Evolutionary conservation across 208 protist species (phyloP), one percentile per base, ranked within the genome.

Genomic region (Angomonas deanei): DNA sequence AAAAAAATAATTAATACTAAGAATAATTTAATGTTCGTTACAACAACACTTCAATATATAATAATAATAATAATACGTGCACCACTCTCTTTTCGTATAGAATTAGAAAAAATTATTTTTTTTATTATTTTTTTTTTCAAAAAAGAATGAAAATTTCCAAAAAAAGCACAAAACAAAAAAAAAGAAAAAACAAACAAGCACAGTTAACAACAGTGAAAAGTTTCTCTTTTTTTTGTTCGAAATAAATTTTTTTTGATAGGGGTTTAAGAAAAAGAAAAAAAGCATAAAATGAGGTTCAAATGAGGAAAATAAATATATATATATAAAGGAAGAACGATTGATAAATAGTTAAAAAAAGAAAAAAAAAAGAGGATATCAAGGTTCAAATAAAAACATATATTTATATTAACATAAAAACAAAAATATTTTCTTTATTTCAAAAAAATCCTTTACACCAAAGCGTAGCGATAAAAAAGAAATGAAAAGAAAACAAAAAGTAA

Each of bases 181-280:
- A n/a, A n/a, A n/a, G n/a, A 28, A 46, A 64, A 57, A 58, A 68
- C 15, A 46, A 24, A 31, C 34, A 68, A n/a, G 38, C 24, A 49
- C 34, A 72, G 2, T 60, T 17, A 67, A 47, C 17, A 52, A 50
- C 21, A 67, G 33, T 55, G 34, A 67, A 30, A 52, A 36, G 39
- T 15, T 56, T 56, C 8, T 50, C 26, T 50, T 19, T 50, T 50
- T 50, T 50, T 5, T 50, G 17, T 50, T 27, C 10, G n/a, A 73
- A 46, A 61, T 13, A 61, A 6, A 61, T 28, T 31, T 28, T 21
- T n/a, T 46, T 31, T 66, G 34, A 24, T 17, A 32, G 38, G 17
- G 47, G 15, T 28, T 34, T 32, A 36, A 47, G 6, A 49, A 31
- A 47, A 23, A 61, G 11, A 64, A 64, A 55, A 23, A 39, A 4